These are phyloP conservation scores for Pyrenochaeta sp. DNA, from an alignment of 2,329 filamentous ascomycete species.

Conservation along the genomic window DNA sequence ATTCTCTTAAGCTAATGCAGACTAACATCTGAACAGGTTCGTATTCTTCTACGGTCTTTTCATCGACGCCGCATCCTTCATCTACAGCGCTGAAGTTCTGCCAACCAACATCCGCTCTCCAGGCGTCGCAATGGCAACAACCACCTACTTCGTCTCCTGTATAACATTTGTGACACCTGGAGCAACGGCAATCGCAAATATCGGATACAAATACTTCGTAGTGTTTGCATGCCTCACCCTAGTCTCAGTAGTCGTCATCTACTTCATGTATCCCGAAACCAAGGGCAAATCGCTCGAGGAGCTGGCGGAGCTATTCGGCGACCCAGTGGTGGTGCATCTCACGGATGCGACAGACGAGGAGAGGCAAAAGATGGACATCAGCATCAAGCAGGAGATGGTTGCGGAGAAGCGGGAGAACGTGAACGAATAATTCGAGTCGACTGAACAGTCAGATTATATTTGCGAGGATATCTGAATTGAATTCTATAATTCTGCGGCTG, in stretches of 20 bases:
- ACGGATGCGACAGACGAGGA: slow-evolving; percentile 28
- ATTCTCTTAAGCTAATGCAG: too few species aligned
- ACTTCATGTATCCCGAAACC: slow-evolving; percentile 66
- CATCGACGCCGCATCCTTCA: slow-evolving; percentile 30
- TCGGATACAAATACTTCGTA: slow-evolving; percentile 36
- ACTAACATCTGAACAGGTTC: slow-evolving; percentile 5
- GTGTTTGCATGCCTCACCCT: slow-evolving; percentile 46
- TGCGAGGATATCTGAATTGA: too few species aligned
- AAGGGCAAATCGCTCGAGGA: slow-evolving; percentile 64
- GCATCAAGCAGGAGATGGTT: slow-evolving; percentile 23
- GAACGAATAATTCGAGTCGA: background rate
- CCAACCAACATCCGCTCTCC: slow-evolving; percentile 27
- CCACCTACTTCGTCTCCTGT: slow-evolving; percentile 25
- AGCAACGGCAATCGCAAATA: slow-evolving; percentile 26
- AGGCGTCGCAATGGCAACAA: slow-evolving; percentile 22
- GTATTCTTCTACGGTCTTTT: slow-evolving; percentile 28
- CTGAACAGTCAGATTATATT: too few species aligned
- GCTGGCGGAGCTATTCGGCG: slow-evolving; percentile 67
- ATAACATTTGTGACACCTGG: slow-evolving; percentile 26
- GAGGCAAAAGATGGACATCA: slow-evolving; percentile 21
- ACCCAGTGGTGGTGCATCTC: slow-evolving; percentile 28
- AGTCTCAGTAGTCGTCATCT: slow-evolving; percentile 50
- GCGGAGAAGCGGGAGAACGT: slow-evolving; percentile 13
- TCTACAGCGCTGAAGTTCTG: slow-evolving; percentile 32
- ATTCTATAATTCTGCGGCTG: too few species aligned